phyloP scores from a whole-genome alignment of 129 eudicot species.

The Centaurea solstitialis region DNA sequence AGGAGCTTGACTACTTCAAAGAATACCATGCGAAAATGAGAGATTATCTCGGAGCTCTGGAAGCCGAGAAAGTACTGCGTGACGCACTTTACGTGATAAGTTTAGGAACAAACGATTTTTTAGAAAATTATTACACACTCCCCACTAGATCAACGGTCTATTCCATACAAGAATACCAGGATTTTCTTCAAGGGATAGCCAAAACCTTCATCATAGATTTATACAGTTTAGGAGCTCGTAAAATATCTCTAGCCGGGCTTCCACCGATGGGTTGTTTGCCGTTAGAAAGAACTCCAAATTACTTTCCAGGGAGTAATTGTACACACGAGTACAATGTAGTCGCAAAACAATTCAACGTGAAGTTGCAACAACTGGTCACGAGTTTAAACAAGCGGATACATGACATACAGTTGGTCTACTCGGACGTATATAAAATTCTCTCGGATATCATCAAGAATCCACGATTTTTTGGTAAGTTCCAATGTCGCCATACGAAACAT shows the following conservation, averaged over 20 bases:
- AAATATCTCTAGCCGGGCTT: conserved; percentile 70
- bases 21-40: conserved; percentile 58
- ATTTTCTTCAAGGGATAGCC: conserved; percentile 54
- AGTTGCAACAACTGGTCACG: conserved; percentile 51
- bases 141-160: conserved; percentile 50
- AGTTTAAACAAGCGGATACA: conserved; percentile 49
- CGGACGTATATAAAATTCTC: conserved; percentile 65
- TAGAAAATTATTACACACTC: conserved; percentile 66
- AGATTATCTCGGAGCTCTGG: conserved; percentile 48
- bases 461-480: conserved; percentile 54
- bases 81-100: conserved; percentile 81
- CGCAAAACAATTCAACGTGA: conserved; percentile 62
- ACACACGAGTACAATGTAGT: conserved; percentile 62
- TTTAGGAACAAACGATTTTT: conserved; percentile 86
- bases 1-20: conserved; percentile 71
- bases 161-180: conserved; percentile 55
- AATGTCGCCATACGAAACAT: not conserved
- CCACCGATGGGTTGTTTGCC: conserved; percentile 97
- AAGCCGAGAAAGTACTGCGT: conserved; percentile 42
- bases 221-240: conserved; percentile 76
- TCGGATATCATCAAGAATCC: conserved; percentile 62
- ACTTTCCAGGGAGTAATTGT: conserved; percentile 36
- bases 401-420: conserved; percentile 63
- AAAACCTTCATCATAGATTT: conserved; percentile 48
- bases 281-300: conserved; percentile 53